A percentile compares a stretch with the other conserved stretches of the same genome.
Conservation (phyloP, 2,329 filamentous ascomycete genomes). For the Hirsutella thompsonii region DNA sequence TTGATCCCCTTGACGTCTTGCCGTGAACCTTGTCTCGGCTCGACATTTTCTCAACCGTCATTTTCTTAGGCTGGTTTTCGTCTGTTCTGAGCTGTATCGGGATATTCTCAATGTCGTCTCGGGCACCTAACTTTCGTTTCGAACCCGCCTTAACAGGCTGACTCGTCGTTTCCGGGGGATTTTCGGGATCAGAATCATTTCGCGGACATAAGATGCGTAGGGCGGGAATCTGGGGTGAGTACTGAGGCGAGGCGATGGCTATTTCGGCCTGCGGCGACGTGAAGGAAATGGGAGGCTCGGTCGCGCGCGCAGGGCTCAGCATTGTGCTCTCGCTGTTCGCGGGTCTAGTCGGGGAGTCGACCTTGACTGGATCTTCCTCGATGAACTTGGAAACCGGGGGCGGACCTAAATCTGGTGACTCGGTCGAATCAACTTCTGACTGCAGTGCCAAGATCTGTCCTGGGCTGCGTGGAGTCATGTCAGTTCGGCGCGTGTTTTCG, state of each 20-base stretch:
- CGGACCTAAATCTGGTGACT: slow-evolving; percentile 58
- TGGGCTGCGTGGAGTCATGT: slow-evolving; percentile 27
- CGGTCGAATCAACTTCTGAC: slow-evolving; percentile 30
- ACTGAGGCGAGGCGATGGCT: background rate
- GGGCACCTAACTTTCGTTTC: slow-evolving; percentile 44
- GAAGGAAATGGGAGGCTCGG: slow-evolving; percentile 17
- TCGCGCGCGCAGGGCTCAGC: slow-evolving; percentile 12
- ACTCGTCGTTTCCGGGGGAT: background rate
- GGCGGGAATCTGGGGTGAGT: slow-evolving; percentile 8
- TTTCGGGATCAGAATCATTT: background rate
- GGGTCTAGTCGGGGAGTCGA: slow-evolving; percentile 30
- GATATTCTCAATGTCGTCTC: slow-evolving; percentile 35
- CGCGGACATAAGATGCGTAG: background rate
- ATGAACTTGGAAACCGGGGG: slow-evolving; percentile 46
- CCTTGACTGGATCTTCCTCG: slow-evolving; percentile 41
- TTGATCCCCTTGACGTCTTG: slow-evolving; percentile 33
- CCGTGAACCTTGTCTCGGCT: slow-evolving; percentile 22
- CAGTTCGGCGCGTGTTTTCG: slow-evolving; percentile 10
- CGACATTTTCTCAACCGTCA: slow-evolving; percentile 12
- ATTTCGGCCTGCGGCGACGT: slow-evolving; percentile 15
- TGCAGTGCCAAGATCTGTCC: slow-evolving; percentile 51
- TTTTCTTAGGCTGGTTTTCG: slow-evolving; percentile 2
- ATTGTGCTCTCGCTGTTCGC: slow-evolving; percentile 3
- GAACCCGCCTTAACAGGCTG: slow-evolving; percentile 30
- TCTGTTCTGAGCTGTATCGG: background rate